Percentiles rank a stretch among this genome's conserved stretches.
Evolutionary conservation across 208 protist species (phyloP).

Genomic region (Crithidia thermophila): DNA sequence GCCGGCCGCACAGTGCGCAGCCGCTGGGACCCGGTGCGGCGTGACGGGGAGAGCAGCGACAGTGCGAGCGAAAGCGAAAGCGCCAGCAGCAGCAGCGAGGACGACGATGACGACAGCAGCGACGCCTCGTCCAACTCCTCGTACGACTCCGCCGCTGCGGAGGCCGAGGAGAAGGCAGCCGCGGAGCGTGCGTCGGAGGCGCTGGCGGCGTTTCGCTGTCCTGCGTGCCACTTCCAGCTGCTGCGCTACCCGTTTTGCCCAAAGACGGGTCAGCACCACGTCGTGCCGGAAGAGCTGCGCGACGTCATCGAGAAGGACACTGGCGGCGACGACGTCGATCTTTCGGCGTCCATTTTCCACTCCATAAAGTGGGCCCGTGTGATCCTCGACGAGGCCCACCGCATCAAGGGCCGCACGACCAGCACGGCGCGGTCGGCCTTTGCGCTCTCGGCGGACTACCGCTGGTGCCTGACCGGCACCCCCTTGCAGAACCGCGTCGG

Average conservation of each 20-base stretch:
- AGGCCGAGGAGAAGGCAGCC: slow-evolving; percentile 35
- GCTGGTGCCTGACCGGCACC: slow-evolving; percentile 95
- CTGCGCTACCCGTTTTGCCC: slow-evolving; percentile 87
- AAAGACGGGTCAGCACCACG: slow-evolving; percentile 85
- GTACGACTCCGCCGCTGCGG: slow-evolving; percentile 37
- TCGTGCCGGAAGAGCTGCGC: slow-evolving; percentile 59
- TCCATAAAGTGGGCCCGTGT: slow-evolving; percentile 86
- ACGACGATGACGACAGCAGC: slow-evolving; percentile 26
- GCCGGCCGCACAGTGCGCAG: slow-evolving; percentile 84
- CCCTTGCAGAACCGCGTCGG: slow-evolving; percentile 98
- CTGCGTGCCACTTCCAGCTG: slow-evolving; percentile 74
- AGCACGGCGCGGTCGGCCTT: slow-evolving; percentile 87
- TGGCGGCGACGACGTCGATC: slow-evolving; percentile 74
- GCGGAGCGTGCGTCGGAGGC: slow-evolving; percentile 30
- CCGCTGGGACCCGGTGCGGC: slow-evolving; percentile 66
- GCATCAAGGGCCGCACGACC: slow-evolving; percentile 91
- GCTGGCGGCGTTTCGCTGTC: slow-evolving; percentile 57
- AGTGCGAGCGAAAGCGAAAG: slow-evolving; percentile 26
- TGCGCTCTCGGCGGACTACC: slow-evolving; percentile 72
- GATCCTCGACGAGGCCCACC: slow-evolving; percentile 94
- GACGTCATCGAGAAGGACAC: slow-evolving; percentile 80
- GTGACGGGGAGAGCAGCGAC: slow-evolving; percentile 22
- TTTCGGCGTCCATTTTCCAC: slow-evolving; percentile 76
- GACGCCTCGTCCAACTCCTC: slow-evolving; percentile 13
- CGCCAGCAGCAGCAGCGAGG: slow-evolving; percentile 21